Conservation (phyloP, 495 filamentous ascomycete genomes). For the Immersiella caudata region DNA sequence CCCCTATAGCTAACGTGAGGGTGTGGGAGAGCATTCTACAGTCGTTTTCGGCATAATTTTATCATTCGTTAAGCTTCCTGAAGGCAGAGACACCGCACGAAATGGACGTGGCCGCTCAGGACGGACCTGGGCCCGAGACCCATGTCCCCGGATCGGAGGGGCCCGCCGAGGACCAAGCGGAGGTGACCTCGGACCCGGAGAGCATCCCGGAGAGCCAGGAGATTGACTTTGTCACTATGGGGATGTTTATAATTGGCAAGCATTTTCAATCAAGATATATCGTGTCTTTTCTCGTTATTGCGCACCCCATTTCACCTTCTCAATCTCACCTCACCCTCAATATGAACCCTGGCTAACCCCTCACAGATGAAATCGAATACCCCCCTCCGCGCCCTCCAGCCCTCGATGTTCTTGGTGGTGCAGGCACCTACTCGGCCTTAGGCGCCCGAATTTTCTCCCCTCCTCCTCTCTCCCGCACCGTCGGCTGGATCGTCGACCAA, state of each 20-base stretch:
- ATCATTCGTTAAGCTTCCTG: not conserved
- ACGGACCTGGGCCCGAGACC: constrained; percentile 4
- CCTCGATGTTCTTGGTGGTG: constrained; percentile 79
- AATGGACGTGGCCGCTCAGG: not conserved
- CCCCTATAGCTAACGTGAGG: not conserved
- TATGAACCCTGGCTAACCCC: constrained; percentile 25
- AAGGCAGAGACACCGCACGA: not conserved
- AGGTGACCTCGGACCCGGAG: not conserved
- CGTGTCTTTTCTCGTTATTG: not conserved
- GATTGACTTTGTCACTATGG: constrained; percentile 84
- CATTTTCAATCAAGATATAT: constrained; percentile 17
- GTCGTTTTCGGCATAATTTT: not conserved
- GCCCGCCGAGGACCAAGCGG: not conserved
- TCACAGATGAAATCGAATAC: constrained; percentile 87
- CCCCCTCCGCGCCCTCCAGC: constrained; percentile 61
- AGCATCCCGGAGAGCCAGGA: constrained; percentile 34
- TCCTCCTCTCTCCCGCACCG: constrained; percentile 55
- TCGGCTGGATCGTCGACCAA: constrained; percentile 90
- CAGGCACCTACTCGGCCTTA: constrained; percentile 80
- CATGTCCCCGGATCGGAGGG: constrained; percentile 4
- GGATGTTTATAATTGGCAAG: constrained; percentile 94
- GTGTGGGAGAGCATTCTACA: not conserved
- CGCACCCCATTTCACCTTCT: not conserved
- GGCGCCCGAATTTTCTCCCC: constrained; percentile 86
- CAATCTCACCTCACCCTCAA: not conserved